Base-by-base conservation (phyloP, 805 yeast species). In the Lipomyces yamadae region DNA sequence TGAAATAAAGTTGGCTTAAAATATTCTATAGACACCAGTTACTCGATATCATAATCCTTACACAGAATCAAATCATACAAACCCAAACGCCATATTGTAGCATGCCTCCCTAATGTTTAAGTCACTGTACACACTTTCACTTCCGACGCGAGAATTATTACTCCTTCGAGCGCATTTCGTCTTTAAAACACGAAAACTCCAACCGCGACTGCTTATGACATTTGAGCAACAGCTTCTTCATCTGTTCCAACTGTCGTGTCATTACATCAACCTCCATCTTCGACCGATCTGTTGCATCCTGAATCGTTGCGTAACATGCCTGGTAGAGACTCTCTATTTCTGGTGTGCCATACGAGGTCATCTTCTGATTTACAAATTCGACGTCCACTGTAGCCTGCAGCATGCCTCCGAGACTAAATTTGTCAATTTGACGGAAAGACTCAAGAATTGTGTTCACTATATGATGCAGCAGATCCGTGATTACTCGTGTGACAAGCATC, bases 311-410 rank as follows among this genome's bases (percentile, higher is more conserved):
- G 54, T 68, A 68, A 5, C 70, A 59, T 7, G 67, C 24, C 53
- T 67, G 64, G n/a, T 61, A 62, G 35, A 67, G 32, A 18, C 42
- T 33, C 18, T 60, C 70, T 32, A 63, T 67, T 11, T 68, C 70
- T 2, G 58, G 39, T 11, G 70, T 63, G 57, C 67, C 61, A 48
- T 63, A 67, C 30, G 37, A 45, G 6, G 64, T 55, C 61, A 70
- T 63, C 45, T 70, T 70, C 56, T 70, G 72, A 52, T 67, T 65
- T 39, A 85, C 80, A 70, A 86, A 85, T 72, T 84, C 85, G 34
- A 86, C 72, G 71, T 86, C 90, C 2, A 86, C 82, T 0, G 83
- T 78, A 1, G 82, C 79, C 73, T 86, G 89, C 62, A 83, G 75
- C 54, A 83, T 74, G 0, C 87, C 87, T 42, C 80, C 82, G 7